phyloP scores from a whole-genome alignment of 495 filamentous ascomycete species.

The Xylaria flabelliformis region DNA sequence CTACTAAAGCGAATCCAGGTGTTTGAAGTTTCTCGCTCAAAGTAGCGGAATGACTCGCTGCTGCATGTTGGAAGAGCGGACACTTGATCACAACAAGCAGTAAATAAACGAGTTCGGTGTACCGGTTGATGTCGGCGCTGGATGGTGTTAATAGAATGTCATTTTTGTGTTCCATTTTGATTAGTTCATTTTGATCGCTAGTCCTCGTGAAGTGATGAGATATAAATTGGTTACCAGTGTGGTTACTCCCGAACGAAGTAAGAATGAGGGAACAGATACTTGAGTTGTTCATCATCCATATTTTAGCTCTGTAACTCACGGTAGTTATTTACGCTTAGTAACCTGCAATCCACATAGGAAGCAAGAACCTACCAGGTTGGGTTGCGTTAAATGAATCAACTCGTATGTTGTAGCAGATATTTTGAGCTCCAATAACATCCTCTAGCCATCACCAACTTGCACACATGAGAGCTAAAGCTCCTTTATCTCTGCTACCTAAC shows the following conservation, averaged over 20 bases:
- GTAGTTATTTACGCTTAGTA: not conserved
- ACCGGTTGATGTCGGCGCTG: not conserved
- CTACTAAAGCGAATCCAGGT: not conserved
- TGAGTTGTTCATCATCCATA: not conserved
- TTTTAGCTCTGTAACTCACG: not conserved
- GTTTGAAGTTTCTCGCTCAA: not conserved
- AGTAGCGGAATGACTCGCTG: constrained; percentile 3
- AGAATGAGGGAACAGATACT: not conserved
- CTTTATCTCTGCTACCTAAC: constrained; percentile 6
- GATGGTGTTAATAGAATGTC: not conserved
- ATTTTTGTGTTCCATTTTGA: not conserved
- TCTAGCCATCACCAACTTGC: not conserved
- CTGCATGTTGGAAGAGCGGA: not conserved
- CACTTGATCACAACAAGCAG: not conserved
- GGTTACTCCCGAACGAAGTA: no score
- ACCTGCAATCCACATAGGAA: not conserved
- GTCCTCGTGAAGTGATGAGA: not conserved
- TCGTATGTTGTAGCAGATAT: not conserved
- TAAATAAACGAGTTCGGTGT: not conserved
- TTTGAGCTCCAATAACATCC: not conserved
- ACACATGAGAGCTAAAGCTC: not conserved
- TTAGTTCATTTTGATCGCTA: not conserved
- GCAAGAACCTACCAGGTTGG: not conserved
- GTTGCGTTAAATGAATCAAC: not conserved
- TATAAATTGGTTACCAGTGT: not conserved